Conservation (phyloP, 116 monocot species). For the Posidonia oceanica region DNA sequence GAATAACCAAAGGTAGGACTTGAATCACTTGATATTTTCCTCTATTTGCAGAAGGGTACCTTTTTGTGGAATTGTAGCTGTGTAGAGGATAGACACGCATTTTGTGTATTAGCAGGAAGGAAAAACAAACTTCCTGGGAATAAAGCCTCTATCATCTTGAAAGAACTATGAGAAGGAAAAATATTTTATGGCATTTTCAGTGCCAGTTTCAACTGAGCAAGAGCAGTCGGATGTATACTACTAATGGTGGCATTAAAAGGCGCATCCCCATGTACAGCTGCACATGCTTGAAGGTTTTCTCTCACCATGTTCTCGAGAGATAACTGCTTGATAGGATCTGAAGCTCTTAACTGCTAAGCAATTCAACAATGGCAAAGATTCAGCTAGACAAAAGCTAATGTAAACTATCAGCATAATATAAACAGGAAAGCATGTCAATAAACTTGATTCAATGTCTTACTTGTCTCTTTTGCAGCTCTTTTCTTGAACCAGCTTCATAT, state of each 20-base stretch:
- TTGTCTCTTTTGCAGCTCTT: conserved; percentile 61
- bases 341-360: conserved; percentile 65
- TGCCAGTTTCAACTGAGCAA: conserved; percentile 84
- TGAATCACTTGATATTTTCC: too few relatives aligned
- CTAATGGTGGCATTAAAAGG: conserved; percentile 76
- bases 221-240: conserved; percentile 88
- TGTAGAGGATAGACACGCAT: too few relatives aligned
- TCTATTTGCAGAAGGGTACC: too few relatives aligned
- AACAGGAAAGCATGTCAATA: neutral
- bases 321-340: conserved; percentile 78
- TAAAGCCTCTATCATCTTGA: too few relatives aligned
- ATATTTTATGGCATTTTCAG: conserved; percentile 52
- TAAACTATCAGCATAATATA: too few relatives aligned
- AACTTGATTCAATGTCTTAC: conserved; percentile 12
- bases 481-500: conserved; percentile 47
- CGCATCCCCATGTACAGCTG: conserved; percentile 67
- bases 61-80: too few relatives aligned
- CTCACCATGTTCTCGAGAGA: conserved; percentile 70
- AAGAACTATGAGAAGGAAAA: neutral
- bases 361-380: neutral
- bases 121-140: too few relatives aligned
- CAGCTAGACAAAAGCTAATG: neutral
- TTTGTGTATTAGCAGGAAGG: too few relatives aligned
- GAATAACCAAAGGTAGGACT: too few relatives aligned
- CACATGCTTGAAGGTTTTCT: conserved; percentile 80